Evolutionary conservation across 208 protist species (phyloP).

Genomic region (Angomonas ambiguus): DNA sequence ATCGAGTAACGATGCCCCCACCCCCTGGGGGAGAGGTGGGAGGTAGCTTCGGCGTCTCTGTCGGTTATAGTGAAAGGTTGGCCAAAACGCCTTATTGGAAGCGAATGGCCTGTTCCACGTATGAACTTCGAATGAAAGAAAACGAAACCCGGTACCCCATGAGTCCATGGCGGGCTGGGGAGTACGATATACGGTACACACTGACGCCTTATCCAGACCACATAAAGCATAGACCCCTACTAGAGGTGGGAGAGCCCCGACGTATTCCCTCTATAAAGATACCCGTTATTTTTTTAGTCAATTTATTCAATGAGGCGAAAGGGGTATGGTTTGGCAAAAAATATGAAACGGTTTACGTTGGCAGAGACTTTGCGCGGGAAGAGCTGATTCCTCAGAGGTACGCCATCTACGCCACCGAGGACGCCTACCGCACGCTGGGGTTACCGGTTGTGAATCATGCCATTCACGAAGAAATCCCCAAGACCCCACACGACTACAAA

Average conservation of each 20-base stretch:
- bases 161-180: constrained; percentile 52
- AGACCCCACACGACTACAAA: constrained; percentile 66
- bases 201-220: constrained; percentile 69
- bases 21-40: constrained; percentile 83
- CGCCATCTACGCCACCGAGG: constrained; percentile 84
- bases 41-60: constrained; percentile 74
- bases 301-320: constrained; percentile 71
- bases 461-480: constrained; percentile 82
- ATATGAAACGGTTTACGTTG: constrained; percentile 85
- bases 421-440: constrained; percentile 78
- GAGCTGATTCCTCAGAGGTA: constrained; percentile 83
- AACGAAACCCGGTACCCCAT: constrained; percentile 85
- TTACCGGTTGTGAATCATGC: constrained; percentile 73
- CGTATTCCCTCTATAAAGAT: constrained; percentile 68
- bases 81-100: constrained; percentile 84
- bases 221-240: constrained; percentile 61
- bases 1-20: constrained; percentile 81
- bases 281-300: constrained; percentile 83
- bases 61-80: constrained; percentile 82
- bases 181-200: constrained; percentile 88
- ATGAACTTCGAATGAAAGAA: constrained; percentile 74
- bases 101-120: constrained; percentile 84
- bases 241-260: constrained; percentile 81
- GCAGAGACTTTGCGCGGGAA: constrained; percentile 51
- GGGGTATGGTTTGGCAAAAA: constrained; percentile 70